A percentile compares a stretch with the other conserved stretches of the same genome.
Conservation (phyloP, 345 rosid species). For the Barbarea vulgaris region DNA sequence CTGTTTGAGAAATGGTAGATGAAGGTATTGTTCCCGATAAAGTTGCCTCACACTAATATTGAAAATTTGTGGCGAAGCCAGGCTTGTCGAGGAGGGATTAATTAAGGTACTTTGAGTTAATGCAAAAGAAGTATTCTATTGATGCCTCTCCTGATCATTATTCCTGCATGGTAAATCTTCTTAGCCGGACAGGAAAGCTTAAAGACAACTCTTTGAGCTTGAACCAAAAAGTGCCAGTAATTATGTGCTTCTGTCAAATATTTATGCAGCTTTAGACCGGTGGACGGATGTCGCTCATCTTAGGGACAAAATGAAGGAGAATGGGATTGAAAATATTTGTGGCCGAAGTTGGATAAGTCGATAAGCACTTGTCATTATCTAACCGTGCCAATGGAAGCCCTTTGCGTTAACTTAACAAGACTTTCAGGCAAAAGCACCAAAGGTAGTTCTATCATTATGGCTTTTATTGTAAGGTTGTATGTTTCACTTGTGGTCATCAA, state of each 20-base stretch:
- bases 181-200: conserved; percentile 62
- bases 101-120: conserved; percentile 52
- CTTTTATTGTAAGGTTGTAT: too few relatives aligned
- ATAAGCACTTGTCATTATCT: conserved; percentile 9
- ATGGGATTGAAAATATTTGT: conserved; percentile 55
- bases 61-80: conserved; percentile 60
- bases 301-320: conserved; percentile 65
- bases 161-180: conserved; percentile 71
- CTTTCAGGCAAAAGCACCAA: too few relatives aligned
- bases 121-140: conserved; percentile 51
- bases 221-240: conserved; percentile 63
- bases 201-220: conserved; percentile 51
- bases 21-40: conserved; percentile 66
- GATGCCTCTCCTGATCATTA: conserved; percentile 64
- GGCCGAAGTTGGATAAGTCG: conserved; percentile 57
- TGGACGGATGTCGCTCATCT: conserved; percentile 64
- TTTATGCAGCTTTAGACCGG: conserved; percentile 66
- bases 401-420: too few relatives aligned
- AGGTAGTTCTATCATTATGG: too few relatives aligned
- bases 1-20: conserved; percentile 61
- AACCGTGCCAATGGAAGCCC: neutral
- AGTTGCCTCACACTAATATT: conserved; percentile 70
- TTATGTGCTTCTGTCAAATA: conserved; percentile 72
- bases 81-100: conserved; percentile 65
- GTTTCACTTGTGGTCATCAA: too few relatives aligned